Percentiles rank a stretch among this genome's conserved stretches.
Conservation (phyloP, 2,329 filamentous ascomycete species). For the Sarocladiaceae sp. region DNA sequence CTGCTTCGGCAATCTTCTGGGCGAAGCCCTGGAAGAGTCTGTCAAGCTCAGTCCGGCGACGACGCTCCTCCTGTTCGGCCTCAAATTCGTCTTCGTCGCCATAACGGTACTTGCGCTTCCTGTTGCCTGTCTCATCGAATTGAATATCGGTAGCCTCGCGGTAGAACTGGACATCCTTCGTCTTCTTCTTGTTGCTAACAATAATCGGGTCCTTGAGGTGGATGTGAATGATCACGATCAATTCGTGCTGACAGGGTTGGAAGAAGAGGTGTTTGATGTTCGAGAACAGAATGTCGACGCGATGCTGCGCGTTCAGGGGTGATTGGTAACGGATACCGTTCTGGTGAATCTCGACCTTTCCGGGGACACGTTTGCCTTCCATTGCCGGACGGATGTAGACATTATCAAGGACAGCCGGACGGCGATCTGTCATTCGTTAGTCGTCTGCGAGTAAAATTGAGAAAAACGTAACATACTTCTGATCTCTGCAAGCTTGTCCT, state of each 20-base stretch:
- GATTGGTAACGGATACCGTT: constrained; percentile 97
- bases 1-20: constrained; percentile 95
- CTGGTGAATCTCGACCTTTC: constrained; percentile 95
- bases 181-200: constrained; percentile 96
- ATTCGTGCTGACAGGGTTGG: constrained; percentile 91
- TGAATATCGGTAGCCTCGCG: constrained; percentile 97
- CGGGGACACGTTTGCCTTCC: constrained; percentile 94
- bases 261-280: constrained; percentile 99
- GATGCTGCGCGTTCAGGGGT: constrained; percentile 71
- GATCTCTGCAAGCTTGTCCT: constrained; percentile 94
- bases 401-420: constrained; percentile 84
- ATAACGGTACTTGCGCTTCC: constrained; percentile 95
- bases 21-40: constrained; percentile 94
- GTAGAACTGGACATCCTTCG: constrained; percentile 97
- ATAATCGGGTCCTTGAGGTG: constrained; percentile 98
- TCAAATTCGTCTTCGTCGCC: constrained; percentile 99
- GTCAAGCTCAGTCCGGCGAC: constrained; percentile 86
- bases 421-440: constrained; percentile 58
- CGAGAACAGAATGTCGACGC: constrained; percentile 92
- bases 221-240: constrained; percentile 97
- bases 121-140: constrained; percentile 97
- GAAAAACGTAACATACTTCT: constrained; percentile 59
- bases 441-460: background rate
- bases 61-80: constrained; percentile 93
- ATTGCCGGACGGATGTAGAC: constrained; percentile 93